A percentile compares a stretch with the other conserved stretches of the same genome.
Conservation (phyloP, 805 yeast genomes). For the Wickerhamomyces canadensis region DNA sequence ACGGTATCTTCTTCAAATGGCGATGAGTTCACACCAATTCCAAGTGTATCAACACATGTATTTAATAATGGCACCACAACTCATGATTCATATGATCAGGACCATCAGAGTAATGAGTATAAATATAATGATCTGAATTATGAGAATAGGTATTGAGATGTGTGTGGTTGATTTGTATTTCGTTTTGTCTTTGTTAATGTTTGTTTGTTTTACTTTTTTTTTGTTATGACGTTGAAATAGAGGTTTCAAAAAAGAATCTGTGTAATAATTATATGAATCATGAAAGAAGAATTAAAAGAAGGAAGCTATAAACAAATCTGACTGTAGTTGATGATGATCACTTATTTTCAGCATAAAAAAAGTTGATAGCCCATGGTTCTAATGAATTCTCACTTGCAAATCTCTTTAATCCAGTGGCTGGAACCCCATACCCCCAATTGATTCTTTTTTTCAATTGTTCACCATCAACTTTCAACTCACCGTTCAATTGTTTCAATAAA, state of each 20-base stretch:
- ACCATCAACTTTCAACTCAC: constrained; percentile 27
- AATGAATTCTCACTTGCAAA: constrained; percentile 64
- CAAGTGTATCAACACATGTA: neutral
- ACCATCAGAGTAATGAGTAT: too few species aligned
- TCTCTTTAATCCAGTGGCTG: constrained; percentile 71
- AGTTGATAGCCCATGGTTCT: constrained; percentile 70
- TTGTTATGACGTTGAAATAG: too few species aligned
- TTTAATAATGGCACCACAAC: too few species aligned
- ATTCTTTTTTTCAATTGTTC: constrained; percentile 57
- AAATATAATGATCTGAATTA: constrained; percentile 2
- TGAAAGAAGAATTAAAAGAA: too few species aligned
- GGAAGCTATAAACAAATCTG: too few species aligned
- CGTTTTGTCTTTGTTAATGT: too few species aligned
- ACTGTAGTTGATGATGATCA: constrained; percentile 1
- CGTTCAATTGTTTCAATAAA: constrained; percentile 58
- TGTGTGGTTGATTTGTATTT: too few species aligned
- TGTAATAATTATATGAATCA: too few species aligned
- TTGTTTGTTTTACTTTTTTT: too few species aligned
- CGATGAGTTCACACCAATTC: too few species aligned
- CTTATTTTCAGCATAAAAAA: constrained; percentile 71
- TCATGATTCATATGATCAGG: too few species aligned
- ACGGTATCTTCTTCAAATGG: neutral
- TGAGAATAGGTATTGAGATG: constrained; percentile 3
- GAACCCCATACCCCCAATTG: constrained; percentile 82
- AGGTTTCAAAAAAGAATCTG: too few species aligned